Evolutionary conservation across 768 basidiomycete genomes (phyloP).

Genomic region (Boletus vinaceobasis): DNA sequence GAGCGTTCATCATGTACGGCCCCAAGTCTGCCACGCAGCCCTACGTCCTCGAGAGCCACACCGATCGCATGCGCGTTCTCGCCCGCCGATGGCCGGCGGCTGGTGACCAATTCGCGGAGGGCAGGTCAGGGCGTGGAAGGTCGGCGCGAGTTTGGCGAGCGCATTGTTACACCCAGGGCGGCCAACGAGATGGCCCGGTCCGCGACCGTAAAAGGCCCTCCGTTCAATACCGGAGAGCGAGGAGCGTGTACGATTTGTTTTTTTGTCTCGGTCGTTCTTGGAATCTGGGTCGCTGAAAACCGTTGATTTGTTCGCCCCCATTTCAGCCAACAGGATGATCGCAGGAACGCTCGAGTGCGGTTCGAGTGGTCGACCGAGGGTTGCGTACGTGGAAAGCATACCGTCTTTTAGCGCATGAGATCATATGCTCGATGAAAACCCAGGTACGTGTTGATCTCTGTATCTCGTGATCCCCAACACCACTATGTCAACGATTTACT

Average conservation of each 20-base stretch:
- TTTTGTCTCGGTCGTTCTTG: neutral
- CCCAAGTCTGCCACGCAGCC: conserved; percentile 92
- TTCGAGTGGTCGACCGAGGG: no score
- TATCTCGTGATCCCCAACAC: neutral
- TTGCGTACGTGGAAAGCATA: conserved; percentile 70
- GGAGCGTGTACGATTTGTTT: conserved; percentile 45
- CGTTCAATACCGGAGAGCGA: conserved; percentile 80
- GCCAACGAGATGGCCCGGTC: conserved; percentile 81
- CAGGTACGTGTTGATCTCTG: no score
- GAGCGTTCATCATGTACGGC: conserved; percentile 94
- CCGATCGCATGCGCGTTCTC: conserved; percentile 86
- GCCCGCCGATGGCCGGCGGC: conserved; percentile 86
- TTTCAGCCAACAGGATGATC: conserved; percentile 52
- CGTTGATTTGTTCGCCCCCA: neutral
- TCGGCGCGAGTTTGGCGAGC: conserved; percentile 83
- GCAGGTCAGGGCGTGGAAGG: conserved; percentile 91
- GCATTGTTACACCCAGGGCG: conserved; percentile 83
- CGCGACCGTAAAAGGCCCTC: conserved; percentile 86
- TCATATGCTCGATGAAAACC: neutral
- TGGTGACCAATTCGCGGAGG: conserved; percentile 84
- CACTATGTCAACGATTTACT: neutral
- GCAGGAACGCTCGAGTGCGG: conserved; percentile 68
- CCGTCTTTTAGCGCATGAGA: conserved; percentile 80
- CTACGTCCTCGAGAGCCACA: conserved; percentile 93
- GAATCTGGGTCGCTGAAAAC: neutral